Percentiles rank a stretch among this genome's conserved stretches.
Evolutionary conservation across 768 basidiomycete species (phyloP).

Genomic region (Cystofilobasidium macerans): DNA sequence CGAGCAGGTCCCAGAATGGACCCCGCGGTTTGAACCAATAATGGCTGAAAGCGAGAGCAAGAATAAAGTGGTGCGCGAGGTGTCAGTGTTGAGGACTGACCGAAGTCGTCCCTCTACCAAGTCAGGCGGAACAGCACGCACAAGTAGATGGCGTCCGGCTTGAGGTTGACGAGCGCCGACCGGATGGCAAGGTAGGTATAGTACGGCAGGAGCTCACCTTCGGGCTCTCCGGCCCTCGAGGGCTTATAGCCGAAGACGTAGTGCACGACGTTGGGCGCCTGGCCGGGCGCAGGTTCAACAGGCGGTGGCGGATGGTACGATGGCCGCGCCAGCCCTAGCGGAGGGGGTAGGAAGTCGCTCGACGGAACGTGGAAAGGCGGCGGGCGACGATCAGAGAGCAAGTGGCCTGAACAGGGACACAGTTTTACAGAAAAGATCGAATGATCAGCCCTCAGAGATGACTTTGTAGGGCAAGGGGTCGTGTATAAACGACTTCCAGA

Average conservation of each 20-base stretch:
- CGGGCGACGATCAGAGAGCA: neutral
- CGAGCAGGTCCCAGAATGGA: slow-evolving; percentile 37
- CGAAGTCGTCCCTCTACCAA: no score
- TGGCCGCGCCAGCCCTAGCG: slow-evolving; percentile 3
- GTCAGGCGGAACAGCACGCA: no score
- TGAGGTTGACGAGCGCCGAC: slow-evolving; percentile 37
- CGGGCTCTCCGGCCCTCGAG: slow-evolving; percentile 24
- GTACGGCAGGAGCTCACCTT: slow-evolving; percentile 37
- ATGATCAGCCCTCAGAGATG: no score
- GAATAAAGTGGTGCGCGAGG: neutral
- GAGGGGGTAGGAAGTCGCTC: slow-evolving; percentile 29
- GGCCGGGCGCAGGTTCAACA: slow-evolving; percentile 29
- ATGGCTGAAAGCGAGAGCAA: slow-evolving; percentile 30
- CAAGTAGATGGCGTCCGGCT: slow-evolving; percentile 38
- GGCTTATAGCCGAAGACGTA: slow-evolving; percentile 39
- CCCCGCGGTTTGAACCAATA: slow-evolving; percentile 37
- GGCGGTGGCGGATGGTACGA: slow-evolving; percentile 27
- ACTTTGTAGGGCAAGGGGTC: no score
- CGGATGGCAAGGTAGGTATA: slow-evolving; percentile 39
- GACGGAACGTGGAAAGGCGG: slow-evolving; percentile 12
- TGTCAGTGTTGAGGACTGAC: neutral
- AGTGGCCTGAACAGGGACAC: neutral
- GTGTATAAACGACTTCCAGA: no score
- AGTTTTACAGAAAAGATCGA: no score
- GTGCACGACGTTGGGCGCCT: slow-evolving; percentile 37